These are phyloP conservation scores for Salvia sclarea DNA, from an alignment of 305 asterid species.

Conservation along the genomic window DNA sequence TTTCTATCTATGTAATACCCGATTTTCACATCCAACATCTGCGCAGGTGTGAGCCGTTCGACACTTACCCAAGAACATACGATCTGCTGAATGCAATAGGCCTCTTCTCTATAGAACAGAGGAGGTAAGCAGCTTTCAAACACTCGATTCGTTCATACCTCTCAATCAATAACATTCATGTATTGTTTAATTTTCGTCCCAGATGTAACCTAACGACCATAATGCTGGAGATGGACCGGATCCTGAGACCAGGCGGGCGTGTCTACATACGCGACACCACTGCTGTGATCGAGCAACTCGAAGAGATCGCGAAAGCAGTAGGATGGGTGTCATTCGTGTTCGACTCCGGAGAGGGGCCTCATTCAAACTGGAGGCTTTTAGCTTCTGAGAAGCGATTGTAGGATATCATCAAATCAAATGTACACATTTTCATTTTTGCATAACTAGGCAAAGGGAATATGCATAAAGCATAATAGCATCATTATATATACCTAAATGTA, in stretches of 20 bases:
- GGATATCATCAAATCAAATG: too few species aligned
- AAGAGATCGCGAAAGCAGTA: slow-evolving; percentile 48
- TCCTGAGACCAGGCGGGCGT: slow-evolving; percentile 59
- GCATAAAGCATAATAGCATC: too few species aligned
- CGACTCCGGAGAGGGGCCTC: slow-evolving; percentile 65
- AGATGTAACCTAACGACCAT: slow-evolving; percentile 56
- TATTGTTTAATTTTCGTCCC: slow-evolving; percentile 1
- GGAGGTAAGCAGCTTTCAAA: slow-evolving; percentile 37
- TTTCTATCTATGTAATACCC: not conserved
- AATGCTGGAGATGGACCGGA: slow-evolving; percentile 68
- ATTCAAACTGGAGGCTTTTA: slow-evolving; percentile 62
- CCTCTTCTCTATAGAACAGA: slow-evolving; percentile 55
- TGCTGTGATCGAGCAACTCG: slow-evolving; percentile 43
- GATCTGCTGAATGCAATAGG: slow-evolving; percentile 59
- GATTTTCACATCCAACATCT: not conserved
- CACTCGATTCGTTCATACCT: not conserved
- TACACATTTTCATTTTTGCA: not conserved
- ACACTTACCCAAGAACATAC: slow-evolving; percentile 67
- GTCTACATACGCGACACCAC: slow-evolving; percentile 54
- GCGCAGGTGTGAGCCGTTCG: slow-evolving; percentile 67
- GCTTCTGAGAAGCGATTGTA: slow-evolving; percentile 57
- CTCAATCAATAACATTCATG: not conserved
- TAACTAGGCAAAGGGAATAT: not conserved
- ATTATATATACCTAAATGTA: not conserved
- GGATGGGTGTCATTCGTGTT: slow-evolving; percentile 62